Percentiles rank a stretch among this genome's conserved stretches.
Evolutionary conservation across 163 green algal genomes (phyloP).

Genomic region (Coccomyxa subellipsoidea): DNA sequence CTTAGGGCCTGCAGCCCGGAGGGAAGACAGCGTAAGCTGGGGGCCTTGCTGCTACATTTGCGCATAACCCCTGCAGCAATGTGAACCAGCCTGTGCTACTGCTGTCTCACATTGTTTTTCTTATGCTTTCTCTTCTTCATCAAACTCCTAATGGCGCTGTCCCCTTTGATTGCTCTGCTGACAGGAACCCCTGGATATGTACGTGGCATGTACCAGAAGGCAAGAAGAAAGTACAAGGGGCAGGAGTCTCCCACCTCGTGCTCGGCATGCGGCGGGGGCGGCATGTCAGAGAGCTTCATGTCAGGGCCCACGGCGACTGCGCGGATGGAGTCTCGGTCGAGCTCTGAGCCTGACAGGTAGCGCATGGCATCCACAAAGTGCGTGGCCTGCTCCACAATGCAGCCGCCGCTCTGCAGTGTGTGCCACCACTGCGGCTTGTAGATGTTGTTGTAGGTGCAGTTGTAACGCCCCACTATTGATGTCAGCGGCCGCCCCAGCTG

Average conservation of each 20-base stretch:
- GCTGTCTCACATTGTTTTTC: too few relatives aligned
- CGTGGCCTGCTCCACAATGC: constrained; percentile 32
- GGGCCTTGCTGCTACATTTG: too few relatives aligned
- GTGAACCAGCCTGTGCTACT: too few relatives aligned
- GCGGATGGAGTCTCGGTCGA: constrained; percentile 17
- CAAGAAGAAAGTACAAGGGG: too few relatives aligned
- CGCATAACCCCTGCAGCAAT: too few relatives aligned
- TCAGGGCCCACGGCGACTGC: constrained; percentile 23
- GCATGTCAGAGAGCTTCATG: constrained; percentile 22
- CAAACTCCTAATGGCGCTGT: too few relatives aligned
- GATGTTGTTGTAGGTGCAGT: constrained; percentile 26
- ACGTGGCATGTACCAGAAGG: too few relatives aligned
- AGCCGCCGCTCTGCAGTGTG: constrained; percentile 8
- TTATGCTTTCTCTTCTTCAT: too few relatives aligned
- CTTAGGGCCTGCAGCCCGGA: too few relatives aligned
- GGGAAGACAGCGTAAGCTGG: too few relatives aligned
- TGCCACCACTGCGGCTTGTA: constrained; percentile 30
- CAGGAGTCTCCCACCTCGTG: constrained; percentile 6
- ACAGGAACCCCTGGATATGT: too few relatives aligned
- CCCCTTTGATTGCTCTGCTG: too few relatives aligned
- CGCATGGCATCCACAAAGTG: constrained; percentile 37
- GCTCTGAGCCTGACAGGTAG: constrained; percentile 20
- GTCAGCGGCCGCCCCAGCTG: constrained; percentile 14
- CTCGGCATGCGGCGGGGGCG: constrained; percentile 14
- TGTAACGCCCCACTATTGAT: constrained; percentile 16